Base-by-base conservation (phyloP, 1,139 yeast genomes). In the Hansenula lynferdii region DNA sequence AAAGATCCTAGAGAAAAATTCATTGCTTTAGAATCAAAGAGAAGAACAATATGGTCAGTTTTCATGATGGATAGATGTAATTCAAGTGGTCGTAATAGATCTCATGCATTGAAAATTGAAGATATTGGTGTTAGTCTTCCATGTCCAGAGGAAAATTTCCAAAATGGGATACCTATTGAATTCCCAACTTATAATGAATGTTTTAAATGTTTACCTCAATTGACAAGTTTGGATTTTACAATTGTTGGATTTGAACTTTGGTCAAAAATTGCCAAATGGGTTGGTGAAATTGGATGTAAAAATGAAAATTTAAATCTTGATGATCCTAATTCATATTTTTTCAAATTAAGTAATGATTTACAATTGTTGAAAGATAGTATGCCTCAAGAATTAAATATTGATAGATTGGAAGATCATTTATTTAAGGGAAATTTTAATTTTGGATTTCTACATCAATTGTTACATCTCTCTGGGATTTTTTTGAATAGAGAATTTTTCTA, bases 21-120 rank as follows among this genome's bases (percentile, higher is more conserved):
- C 24, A 55, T 65, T 15, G 42, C 51, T 15, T 42, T 47, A 24
- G 71, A 67, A 39, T 51, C 58, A 23, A 60, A 62, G 45, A 39
- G 69, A 28, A 48, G 71, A 36, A 64, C 70, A 1, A 53, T 66
- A 11, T 67, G 71, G 72, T 50, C 65, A 2, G 67, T 65, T 5
- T 65, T 61, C 39, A 64, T 67, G 69, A 65, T 67, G 70, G 71
- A 67, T 43, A 42, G 69, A 25, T 65, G 70, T 44, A 65, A 61
- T 34, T 59, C 68, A 10, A 61, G 67, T 45, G 69, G 70, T 1
- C 43, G 67, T 35, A 54, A 60, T 25, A 45, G 69, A 20, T 54
- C 63, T 10, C 53, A 65, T 12, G 63, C 67, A 28, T 56, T 66
- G 11, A 58, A 40, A 21, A 44, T 44, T 31, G 68, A 63, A 30